These are phyloP conservation scores for Colletotrichum sp. DNA, from an alignment of 2,329 filamentous ascomycete species.

Conservation along the genomic window DNA sequence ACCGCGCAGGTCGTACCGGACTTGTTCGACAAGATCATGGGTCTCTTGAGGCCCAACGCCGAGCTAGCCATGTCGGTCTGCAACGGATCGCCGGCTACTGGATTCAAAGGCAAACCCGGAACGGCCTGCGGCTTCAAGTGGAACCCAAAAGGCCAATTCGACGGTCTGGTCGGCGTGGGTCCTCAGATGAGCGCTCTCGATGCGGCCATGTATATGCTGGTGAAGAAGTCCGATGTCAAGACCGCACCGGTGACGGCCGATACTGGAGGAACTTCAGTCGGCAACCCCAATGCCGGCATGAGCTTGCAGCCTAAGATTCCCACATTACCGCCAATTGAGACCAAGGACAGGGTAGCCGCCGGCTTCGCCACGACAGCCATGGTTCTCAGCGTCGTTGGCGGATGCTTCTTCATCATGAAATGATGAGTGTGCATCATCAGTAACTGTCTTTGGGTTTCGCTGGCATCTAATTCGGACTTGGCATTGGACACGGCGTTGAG, in stretches of 20 bases:
- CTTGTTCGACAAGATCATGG: slow-evolving; percentile 52
- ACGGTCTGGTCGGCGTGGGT: slow-evolving; percentile 67
- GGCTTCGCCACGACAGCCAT: slow-evolving; percentile 60
- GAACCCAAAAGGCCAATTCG: slow-evolving; percentile 57
- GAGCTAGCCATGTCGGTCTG: slow-evolving; percentile 57
- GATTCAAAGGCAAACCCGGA: slow-evolving; percentile 57
- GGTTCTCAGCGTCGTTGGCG: slow-evolving; percentile 51
- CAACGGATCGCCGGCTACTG: slow-evolving; percentile 45
- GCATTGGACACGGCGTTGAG: not conserved
- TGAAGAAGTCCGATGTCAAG: slow-evolving; percentile 36
- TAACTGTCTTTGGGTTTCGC: not conserved
- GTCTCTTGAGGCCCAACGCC: slow-evolving; percentile 57
- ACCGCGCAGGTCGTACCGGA: slow-evolving; percentile 60
- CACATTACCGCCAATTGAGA: slow-evolving; percentile 45
- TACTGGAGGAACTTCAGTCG: slow-evolving; percentile 64
- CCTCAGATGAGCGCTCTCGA: slow-evolving; percentile 73
- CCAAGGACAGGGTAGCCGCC: slow-evolving; percentile 58
- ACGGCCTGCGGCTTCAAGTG: slow-evolving; percentile 73
- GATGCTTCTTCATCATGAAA: slow-evolving; percentile 53
- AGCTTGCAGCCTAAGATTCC: slow-evolving; percentile 26
- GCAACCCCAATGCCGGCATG: slow-evolving; percentile 52
- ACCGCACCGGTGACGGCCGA: slow-evolving; percentile 53
- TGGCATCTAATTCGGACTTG: not conserved
- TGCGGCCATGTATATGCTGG: slow-evolving; percentile 65
- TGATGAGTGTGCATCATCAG: not conserved